These are phyloP conservation scores for Houttuynia cordata DNA, from an alignment of 164 flowering plant species.

Conservation along the genomic window DNA sequence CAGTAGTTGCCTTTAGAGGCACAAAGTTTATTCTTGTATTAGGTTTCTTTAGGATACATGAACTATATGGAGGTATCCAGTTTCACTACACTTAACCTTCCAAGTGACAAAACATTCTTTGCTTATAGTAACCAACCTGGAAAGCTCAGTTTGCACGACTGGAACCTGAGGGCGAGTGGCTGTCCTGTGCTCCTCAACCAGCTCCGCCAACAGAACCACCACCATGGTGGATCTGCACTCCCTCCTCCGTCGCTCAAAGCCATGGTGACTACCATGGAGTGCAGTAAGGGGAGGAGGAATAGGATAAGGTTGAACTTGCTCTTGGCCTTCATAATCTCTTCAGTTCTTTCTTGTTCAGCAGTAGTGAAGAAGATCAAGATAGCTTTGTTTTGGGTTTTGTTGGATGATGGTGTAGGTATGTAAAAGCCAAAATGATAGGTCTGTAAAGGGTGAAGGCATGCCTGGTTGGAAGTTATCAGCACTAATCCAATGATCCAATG, in stretches of 20 bases:
- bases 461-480: neutral
- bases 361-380: neutral
- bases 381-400: neutral
- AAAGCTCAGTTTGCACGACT: too few relatives aligned
- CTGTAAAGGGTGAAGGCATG: neutral
- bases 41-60: too few relatives aligned
- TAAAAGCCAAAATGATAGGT: neutral
- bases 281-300: conserved; percentile 2
- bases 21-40: too few relatives aligned
- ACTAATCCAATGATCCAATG: neutral
- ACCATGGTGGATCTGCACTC: conserved; percentile 18
- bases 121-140: too few relatives aligned
- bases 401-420: neutral
- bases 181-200: too few relatives aligned
- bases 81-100: too few relatives aligned
- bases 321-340: neutral
- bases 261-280: neutral
- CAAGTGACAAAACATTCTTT: too few relatives aligned
- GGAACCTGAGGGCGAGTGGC: too few relatives aligned
- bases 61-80: too few relatives aligned
- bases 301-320: neutral
- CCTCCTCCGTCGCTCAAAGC: conserved; percentile 5
- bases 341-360: neutral
- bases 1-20: too few relatives aligned
- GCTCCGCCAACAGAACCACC: conserved; percentile 17